These are phyloP conservation scores for Debaryomyces coudertii DNA, from an alignment of 1,139 yeast species.

Conservation along the genomic window DNA sequence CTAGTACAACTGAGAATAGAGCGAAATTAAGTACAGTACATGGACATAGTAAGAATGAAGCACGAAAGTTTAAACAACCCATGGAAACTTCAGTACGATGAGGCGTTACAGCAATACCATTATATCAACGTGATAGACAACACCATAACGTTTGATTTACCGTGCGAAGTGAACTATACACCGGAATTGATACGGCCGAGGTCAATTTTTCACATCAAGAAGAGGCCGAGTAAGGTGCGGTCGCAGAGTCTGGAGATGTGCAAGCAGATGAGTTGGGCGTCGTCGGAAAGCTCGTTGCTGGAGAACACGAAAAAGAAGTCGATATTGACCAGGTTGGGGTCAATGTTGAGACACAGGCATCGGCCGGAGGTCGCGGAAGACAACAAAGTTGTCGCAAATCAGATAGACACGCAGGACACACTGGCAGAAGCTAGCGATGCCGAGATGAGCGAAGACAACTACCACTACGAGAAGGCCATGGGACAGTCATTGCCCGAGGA, in stretches of 20 bases:
- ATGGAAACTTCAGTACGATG: slow-evolving; percentile 36
- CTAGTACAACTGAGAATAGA: not conserved
- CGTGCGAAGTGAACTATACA: slow-evolving; percentile 40
- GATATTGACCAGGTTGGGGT: slow-evolving; percentile 4
- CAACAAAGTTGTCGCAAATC: not conserved
- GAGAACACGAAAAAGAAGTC: not conserved
- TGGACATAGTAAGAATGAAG: not conserved
- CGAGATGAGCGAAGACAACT: not conserved
- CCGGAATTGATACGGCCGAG: slow-evolving; percentile 7
- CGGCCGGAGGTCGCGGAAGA: slow-evolving; percentile 2
- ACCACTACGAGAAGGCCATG: not conserved
- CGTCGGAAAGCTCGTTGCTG: slow-evolving; percentile 1
- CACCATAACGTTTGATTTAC: slow-evolving; percentile 42
- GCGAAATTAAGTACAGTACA: not conserved
- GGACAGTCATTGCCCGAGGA: not conserved
- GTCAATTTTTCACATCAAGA: slow-evolving; percentile 8
- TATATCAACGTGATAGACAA: slow-evolving; percentile 37
- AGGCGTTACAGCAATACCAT: slow-evolving; percentile 39
- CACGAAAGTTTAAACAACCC: slow-evolving; percentile 9
- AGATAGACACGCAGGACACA: not conserved
- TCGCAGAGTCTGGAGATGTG: slow-evolving; percentile 1
- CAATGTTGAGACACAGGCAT: slow-evolving; percentile 1
- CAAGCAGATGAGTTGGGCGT: slow-evolving; percentile 3
- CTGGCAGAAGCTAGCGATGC: not conserved
- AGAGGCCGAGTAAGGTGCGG: slow-evolving; percentile 2